phyloP scores from a whole-genome alignment of 1,284 basidiomycete species.

The Laetiporus sulphureus region DNA sequence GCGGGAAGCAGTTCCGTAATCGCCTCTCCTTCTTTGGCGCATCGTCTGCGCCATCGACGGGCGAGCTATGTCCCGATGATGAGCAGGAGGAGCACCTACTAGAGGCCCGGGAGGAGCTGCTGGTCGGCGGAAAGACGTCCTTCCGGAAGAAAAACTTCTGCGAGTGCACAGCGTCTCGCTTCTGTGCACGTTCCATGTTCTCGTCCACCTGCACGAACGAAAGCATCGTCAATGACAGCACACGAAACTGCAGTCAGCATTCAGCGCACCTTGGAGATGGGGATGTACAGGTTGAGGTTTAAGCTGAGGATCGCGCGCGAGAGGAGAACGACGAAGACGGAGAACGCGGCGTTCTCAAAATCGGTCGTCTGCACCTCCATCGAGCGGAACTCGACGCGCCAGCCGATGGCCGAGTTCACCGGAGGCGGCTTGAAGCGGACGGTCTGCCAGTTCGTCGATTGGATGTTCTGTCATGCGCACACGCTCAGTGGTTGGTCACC shows the following conservation, averaged over 20 bases:
- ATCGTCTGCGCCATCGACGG: slow-evolving; percentile 31
- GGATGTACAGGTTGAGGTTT: slow-evolving; percentile 93
- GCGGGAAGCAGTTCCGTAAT: slow-evolving; percentile 65
- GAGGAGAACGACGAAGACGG: slow-evolving; percentile 90
- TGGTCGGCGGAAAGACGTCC: slow-evolving; percentile 64
- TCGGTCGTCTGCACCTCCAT: slow-evolving; percentile 99
- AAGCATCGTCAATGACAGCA: neutral
- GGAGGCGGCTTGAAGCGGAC: slow-evolving; percentile 98
- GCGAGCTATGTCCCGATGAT: too few species aligned
- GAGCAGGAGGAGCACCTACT: slow-evolving; percentile 45
- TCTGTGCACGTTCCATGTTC: slow-evolving; percentile 92
- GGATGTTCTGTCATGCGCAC: slow-evolving; percentile 74
- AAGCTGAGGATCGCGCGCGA: slow-evolving; percentile 91
- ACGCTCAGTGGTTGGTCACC: slow-evolving; percentile 7
- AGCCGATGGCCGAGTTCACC: slow-evolving; percentile 87
- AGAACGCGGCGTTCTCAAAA: slow-evolving; percentile 97
- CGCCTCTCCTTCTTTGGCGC: slow-evolving; percentile 48
- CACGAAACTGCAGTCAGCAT: neutral
- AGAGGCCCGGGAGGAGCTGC: slow-evolving; percentile 28
- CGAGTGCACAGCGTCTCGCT: slow-evolving; percentile 68
- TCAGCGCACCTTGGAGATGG: slow-evolving; percentile 82
- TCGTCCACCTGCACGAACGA: slow-evolving; percentile 74
- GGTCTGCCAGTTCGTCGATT: slow-evolving; percentile 99
- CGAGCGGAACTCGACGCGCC: slow-evolving; percentile 97
- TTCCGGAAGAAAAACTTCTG: slow-evolving; percentile 91